Evolutionary conservation across 495 filamentous ascomycete genomes (phyloP), one percentile per base, ranked within the genome.

Genomic region (Glonium stellatum): DNA sequence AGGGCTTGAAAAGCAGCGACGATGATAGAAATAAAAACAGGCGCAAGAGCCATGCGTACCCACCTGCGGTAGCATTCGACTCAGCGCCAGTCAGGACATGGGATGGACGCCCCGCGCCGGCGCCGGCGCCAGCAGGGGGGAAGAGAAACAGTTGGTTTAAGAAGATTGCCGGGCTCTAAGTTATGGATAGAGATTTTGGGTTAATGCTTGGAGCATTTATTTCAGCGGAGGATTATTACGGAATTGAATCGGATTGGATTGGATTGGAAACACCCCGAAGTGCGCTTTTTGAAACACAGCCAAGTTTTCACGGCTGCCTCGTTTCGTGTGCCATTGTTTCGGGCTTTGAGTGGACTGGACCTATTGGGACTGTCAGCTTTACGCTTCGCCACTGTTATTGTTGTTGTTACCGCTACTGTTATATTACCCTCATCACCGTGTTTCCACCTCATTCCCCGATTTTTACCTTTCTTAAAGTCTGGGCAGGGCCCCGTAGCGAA

Each of bases 101-200:
- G 63, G 63, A 66, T 41, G 67, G 62, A 18, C 19, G 64, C 19
- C 59, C 58, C 10, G 60, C 57, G 55, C 27, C 27, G 6, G 27
- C 27, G 27, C 27, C 27, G 27, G 27, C 47, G 25, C 55, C 21
- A 55, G 54, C 59, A 1, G 59, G 59, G 15, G 66, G 63, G 23
- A 63, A 69, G 66, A 57, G 63, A 37, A 57, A 58, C 1, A 64
- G 66, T 52, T 69, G 66, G 66, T 69, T 69, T 37, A 69, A 69
- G 63, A 69, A 69, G 57, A 59, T 69, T 59, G 59, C 37, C 34
- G 57, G 57, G 27, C 6, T 31, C 27, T 31, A 31, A 31, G 27
- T 54, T 54, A 15, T n/a, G 34, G 50, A 54, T 54, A 23, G 50
- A 54, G 18, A 23, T 27, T 1, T 10, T 27, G 10, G 25, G 6